A percentile compares a stretch with the other conserved stretches of the same genome.
Conservation (phyloP, 2,329 filamentous ascomycete species). For the Aspergillus quadricinctus region DNA sequence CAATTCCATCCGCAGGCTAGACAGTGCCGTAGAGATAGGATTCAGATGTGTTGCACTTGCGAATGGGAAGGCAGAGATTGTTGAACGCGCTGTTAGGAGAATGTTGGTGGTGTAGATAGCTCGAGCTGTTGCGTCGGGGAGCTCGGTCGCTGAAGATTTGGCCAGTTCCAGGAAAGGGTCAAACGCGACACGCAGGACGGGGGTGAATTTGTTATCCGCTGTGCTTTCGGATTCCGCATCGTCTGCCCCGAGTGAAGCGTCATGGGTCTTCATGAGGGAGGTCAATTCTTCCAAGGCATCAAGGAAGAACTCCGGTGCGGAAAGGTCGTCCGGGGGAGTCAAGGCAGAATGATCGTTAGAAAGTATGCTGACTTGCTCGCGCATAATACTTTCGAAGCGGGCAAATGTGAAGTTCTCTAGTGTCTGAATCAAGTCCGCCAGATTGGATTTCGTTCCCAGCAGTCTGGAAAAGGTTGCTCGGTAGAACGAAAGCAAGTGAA, state of each 20-base stretch:
- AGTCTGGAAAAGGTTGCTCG: constrained; percentile 77
- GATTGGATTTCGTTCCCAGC: constrained; percentile 62
- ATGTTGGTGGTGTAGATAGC: constrained; percentile 50
- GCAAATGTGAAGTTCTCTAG: constrained; percentile 73
- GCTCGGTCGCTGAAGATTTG: constrained; percentile 47
- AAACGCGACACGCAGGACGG: constrained; percentile 71
- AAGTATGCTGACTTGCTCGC: constrained; percentile 64
- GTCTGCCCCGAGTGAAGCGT: constrained; percentile 62
- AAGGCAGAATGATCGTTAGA: constrained; percentile 69
- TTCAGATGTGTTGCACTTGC: constrained; percentile 56
- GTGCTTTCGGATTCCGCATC: constrained; percentile 47
- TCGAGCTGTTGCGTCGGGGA: constrained; percentile 36
- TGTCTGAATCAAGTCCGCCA: constrained; percentile 64
- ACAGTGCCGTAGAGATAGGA: constrained; percentile 53
- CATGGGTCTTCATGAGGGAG: constrained; percentile 78
- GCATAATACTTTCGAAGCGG: constrained; percentile 76
- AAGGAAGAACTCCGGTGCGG: constrained; percentile 72
- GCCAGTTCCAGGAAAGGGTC: constrained; percentile 75
- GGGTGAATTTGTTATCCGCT: constrained; percentile 66
- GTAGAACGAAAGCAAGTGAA: constrained; percentile 88
- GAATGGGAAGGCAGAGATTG: constrained; percentile 51
- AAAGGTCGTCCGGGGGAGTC: constrained; percentile 66
- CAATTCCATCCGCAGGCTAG: constrained; percentile 47
- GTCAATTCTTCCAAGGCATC: constrained; percentile 75
- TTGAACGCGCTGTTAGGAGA: constrained; percentile 37